phyloP scores from a whole-genome alignment of 2,329 filamentous ascomycete genomes.

The Talaromyces sp. region DNA sequence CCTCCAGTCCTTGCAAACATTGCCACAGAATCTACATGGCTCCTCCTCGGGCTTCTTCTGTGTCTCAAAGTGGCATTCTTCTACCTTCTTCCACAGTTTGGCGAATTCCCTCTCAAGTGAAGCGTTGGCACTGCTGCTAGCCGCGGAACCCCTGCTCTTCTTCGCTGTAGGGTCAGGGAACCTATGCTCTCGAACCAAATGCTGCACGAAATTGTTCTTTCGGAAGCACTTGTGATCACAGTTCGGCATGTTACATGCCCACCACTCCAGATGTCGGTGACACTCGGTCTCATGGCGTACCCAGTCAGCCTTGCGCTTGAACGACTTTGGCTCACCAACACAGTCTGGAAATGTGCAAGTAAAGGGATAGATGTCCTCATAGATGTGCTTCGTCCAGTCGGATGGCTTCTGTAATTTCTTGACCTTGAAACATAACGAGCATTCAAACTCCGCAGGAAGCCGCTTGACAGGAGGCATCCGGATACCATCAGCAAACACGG shows the following conservation, averaged over 20 bases:
- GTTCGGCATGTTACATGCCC: conserved; percentile 78
- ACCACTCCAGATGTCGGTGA: conserved; percentile 87
- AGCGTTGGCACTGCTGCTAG: background rate
- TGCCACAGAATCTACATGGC: conserved; percentile 83
- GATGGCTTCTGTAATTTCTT: conserved; percentile 89
- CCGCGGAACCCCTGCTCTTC: conserved; percentile 57
- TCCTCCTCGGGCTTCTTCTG: conserved; percentile 66
- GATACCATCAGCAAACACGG: conserved; percentile 77
- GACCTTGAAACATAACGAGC: conserved; percentile 77
- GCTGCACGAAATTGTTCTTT: conserved; percentile 89
- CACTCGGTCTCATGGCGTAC: conserved; percentile 90
- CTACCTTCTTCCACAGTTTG: conserved; percentile 73
- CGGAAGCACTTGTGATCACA: conserved; percentile 81
- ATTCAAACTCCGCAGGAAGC: conserved; percentile 86
- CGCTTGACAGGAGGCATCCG: conserved; percentile 74
- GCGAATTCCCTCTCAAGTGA: conserved; percentile 44
- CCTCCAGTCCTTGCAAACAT: conserved; percentile 80
- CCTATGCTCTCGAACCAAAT: conserved; percentile 89
- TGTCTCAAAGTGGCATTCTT: conserved; percentile 73
- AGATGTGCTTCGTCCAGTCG: conserved; percentile 95
- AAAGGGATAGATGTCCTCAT: conserved; percentile 90
- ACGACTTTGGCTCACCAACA: conserved; percentile 76
- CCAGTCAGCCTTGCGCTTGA: conserved; percentile 95
- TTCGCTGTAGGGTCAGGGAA: conserved; percentile 78
- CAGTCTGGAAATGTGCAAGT: conserved; percentile 87